Base-by-base conservation (phyloP, 1,284 basidiomycete genomes). In the Tilletia horrida region DNA sequence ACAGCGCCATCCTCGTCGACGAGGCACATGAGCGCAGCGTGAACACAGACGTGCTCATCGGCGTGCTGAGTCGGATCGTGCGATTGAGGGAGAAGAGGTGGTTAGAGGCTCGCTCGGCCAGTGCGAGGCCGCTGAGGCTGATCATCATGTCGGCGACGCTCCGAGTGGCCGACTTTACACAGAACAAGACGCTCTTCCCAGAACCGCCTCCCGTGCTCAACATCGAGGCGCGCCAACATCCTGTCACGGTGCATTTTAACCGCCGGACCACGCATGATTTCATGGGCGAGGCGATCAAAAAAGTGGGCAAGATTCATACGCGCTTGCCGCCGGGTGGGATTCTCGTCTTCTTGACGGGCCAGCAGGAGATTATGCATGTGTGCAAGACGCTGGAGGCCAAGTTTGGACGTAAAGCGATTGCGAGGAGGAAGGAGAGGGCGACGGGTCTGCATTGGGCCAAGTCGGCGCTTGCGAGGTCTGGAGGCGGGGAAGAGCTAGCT, bases 71-170 rank as follows among this genome's bases (percentile, higher is more conserved):
- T 76, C 88, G 96, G 48, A 91, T 98, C 3, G 87, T 94, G 40
- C 90, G 89, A 75, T 83, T 98, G 64, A 86, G 96, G 43, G 93
- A 75, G 62, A 72, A 77, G 62, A 71, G 75, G 9, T 81, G 80
- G 80, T 68, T 80, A 18, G 68, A 79, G 25, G 62, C 64, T 21
- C 18, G 31, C 31, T 27, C 44, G 27, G 13, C 43, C 3, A 23
- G 42, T 67, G 42, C 78, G 14, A 75, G 91, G 86, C 95, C 95
- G 11, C 84, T 99, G 7, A 88, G 96, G 13, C 85, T 99, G 50
- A 88, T 98, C 70, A 96, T 99, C 84, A 98, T 99, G 96, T 98
- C 95, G 48, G 96, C 96, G 1, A 98, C 96, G 0, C 87, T 98
- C 6, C 91, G 94, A 29, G 90, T 97, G 27, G 88, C 88, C 64